Conservation (phyloP, 345 rosid species). For the Ceriops tagal region DNA sequence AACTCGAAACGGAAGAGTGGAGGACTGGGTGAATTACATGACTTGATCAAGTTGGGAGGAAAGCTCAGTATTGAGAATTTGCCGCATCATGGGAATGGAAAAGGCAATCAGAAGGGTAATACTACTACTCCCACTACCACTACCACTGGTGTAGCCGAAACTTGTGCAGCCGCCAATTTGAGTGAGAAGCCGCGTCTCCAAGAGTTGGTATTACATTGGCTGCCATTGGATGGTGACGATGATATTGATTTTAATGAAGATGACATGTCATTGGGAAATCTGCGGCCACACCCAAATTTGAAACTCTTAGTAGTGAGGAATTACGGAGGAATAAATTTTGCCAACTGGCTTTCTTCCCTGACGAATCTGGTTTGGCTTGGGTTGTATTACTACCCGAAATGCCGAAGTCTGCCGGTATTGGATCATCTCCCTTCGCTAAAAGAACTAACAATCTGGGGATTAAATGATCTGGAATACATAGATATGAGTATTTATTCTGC, state of each 20-base stretch:
- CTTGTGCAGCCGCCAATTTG: conserved; percentile 10
- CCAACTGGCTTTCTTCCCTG: conserved; percentile 13
- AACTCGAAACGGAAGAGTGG: background rate
- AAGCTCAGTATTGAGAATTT: conserved; percentile 3
- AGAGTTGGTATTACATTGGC: conserved; percentile 12
- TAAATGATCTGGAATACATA: conserved; percentile 17
- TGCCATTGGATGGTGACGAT: too few relatives aligned
- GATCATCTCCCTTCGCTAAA: conserved; percentile 11
- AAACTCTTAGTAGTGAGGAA: conserved; percentile 6
- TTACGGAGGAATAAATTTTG: conserved; percentile 12
- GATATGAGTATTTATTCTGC: background rate
- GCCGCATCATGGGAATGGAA: background rate
- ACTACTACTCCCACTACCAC: too few relatives aligned
- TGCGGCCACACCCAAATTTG: conserved; percentile 18
- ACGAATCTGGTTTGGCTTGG: background rate
- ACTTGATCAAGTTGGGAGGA: conserved; percentile 16
- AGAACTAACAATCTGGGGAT: background rate
- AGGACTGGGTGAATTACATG: conserved; percentile 12
- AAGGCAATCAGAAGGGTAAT: too few relatives aligned
- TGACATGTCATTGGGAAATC: conserved; percentile 4
- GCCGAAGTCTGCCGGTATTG: conserved; percentile 6
- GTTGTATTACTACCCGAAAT: background rate
- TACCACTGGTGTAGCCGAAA: too few relatives aligned
- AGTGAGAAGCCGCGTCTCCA: conserved; percentile 9
- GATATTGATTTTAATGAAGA: background rate